A percentile compares a stretch with the other conserved stretches of the same genome.
These are phyloP conservation scores for Lagerstroemia speciosa DNA, from an alignment of 345 rosid genomes.

Conservation along the genomic window DNA sequence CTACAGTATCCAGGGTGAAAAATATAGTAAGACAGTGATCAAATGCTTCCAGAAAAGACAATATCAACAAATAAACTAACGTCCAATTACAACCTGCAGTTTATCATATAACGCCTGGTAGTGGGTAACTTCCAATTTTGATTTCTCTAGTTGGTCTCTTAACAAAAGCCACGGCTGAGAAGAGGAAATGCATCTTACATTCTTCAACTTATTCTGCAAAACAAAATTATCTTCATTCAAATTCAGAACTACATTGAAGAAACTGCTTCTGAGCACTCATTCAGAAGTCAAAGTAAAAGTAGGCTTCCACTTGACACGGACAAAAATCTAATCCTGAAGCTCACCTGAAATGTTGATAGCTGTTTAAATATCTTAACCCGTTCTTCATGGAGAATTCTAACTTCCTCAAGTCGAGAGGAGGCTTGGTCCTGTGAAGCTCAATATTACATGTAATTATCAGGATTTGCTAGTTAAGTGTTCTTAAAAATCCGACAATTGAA, in stretches of 20 bases:
- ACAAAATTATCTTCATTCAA: conserved; percentile 17
- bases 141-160: conserved; percentile 64
- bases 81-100: conserved; percentile 89
- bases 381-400: conserved; percentile 66
- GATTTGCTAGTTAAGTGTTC: conserved; percentile 12
- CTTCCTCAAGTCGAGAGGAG: conserved; percentile 52
- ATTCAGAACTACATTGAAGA: not conserved
- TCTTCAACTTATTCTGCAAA: conserved; percentile 66
- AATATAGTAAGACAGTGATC: conserved; percentile 23
- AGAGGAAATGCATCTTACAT: conserved; percentile 50
- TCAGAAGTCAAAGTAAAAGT: not conserved
- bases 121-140: conserved; percentile 53
- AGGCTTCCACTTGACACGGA: not conserved
- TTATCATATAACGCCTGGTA: conserved; percentile 74
- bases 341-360: conserved; percentile 61
- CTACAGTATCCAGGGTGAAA: conserved; percentile 30
- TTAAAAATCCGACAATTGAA: conserved; percentile 12
- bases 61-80: conserved; percentile 30
- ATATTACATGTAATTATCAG: conserved; percentile 11
- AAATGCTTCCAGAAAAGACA: conserved; percentile 14
- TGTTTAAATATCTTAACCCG: conserved; percentile 56
- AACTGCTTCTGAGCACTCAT: not conserved
- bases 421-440: conserved; percentile 58
- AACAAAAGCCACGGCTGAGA: conserved; percentile 53
- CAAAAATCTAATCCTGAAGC: too few species aligned